Conservation (phyloP, 2,329 filamentous ascomycete species). For the Botrytis deweyae region DNA sequence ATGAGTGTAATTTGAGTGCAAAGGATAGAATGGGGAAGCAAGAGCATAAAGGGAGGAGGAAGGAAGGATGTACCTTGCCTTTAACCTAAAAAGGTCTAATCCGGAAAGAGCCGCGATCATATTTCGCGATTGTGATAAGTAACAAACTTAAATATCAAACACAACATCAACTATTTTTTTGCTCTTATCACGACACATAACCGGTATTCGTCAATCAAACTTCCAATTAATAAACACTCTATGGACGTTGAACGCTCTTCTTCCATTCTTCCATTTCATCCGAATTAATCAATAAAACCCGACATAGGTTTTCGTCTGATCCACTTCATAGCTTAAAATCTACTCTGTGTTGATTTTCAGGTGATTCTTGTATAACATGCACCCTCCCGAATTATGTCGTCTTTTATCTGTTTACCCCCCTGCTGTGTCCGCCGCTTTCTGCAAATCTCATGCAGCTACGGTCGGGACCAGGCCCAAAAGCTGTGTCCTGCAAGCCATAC, state of each 20-base stretch:
- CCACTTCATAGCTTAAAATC: constrained; percentile 7
- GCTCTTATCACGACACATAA: not conserved
- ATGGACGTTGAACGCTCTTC: not conserved
- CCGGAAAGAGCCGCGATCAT: constrained; percentile 3
- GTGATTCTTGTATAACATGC: constrained; percentile 21
- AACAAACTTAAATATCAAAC: not conserved
- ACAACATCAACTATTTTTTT: not conserved
- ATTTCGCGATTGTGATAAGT: constrained; percentile 17
- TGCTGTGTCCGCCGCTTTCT: constrained; percentile 13
- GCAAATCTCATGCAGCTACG: constrained; percentile 10
- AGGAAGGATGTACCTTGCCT: not conserved
- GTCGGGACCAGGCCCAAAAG: constrained; percentile 13
- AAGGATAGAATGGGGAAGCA: not conserved
- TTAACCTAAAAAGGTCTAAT: not conserved
- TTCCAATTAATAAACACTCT: not conserved
- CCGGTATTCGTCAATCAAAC: not conserved
- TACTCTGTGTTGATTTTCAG: constrained; percentile 14
- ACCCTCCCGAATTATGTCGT: constrained; percentile 15
- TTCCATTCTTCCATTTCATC: constrained; percentile 14
- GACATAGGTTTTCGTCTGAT: constrained; percentile 16
- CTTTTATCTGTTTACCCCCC: constrained; percentile 12
- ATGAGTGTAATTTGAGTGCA: not conserved
- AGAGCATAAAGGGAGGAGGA: not conserved
- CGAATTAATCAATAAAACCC: constrained; percentile 6
- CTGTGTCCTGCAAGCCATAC: constrained; percentile 19